Evolutionary conservation across 257 asterid species (phyloP), one percentile per base, ranked within the genome.

Genomic region (Fraxinus excelsior): DNA sequence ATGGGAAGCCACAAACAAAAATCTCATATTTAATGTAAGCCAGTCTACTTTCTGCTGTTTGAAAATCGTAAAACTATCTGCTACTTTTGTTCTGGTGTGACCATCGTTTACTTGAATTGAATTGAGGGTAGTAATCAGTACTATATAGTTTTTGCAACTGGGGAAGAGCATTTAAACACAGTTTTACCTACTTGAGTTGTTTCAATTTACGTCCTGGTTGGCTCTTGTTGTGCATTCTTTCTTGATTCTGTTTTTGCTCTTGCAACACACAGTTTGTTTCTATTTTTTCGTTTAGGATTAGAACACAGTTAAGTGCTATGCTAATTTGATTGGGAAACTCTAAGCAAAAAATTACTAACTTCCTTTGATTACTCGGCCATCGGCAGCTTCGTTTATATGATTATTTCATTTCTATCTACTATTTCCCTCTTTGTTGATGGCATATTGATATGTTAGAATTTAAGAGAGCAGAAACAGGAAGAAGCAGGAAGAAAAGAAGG

Each of bases 21-120:
- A 23, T 46, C 88, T 87, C 44, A 87, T 87, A 72, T 87, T 87
- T 73, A 87, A 87, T 67, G 91, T 87, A 51, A 56, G 82, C 62
- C 4, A n/a, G 12, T 16, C 44, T 14, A 32, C 13, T 38, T 12
- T 25, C 5, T 19, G 1, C 12, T 6, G 1, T 3, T 3, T n/a
- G 9, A 44, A 11, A 5, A 0, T 11, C 11, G 26, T 3, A 29
- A 16, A 0, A 40, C 12, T 66, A 28, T 53, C 25, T 53, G 28
- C 21, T 9, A 28, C 31, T 60, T 60, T 60, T 19, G 65, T n/a
- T 56, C 26, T 56, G 26, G 10, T n/a, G 21, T 53, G 64, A 0
- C 31, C 11, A 42, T 42, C 49, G 16, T 60, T 60, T 62, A 62
- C 18, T 62, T 16, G 21, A 62, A 62, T 25, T 11, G 7, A 62